A percentile compares a stretch with the other conserved stretches of the same genome.
Evolutionary conservation across 768 basidiomycete species (phyloP).

Genomic region (Naganishia randhawae): DNA sequence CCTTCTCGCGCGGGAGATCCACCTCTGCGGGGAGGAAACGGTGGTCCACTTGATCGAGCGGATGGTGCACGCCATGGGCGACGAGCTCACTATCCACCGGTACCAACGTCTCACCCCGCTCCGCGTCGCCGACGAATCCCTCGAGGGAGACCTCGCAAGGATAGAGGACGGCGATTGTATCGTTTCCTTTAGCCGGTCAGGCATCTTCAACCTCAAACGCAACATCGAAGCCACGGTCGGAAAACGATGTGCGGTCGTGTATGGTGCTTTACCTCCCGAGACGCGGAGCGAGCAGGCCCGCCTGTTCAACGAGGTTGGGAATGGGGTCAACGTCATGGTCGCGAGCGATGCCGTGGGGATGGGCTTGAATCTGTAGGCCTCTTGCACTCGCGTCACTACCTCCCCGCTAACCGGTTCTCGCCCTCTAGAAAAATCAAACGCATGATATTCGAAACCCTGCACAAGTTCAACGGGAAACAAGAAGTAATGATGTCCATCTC

Average conservation of each 20-base stretch:
- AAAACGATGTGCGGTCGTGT: slow-evolving; percentile 82
- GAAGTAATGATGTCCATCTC: slow-evolving; percentile 60
- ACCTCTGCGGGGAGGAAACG: slow-evolving; percentile 92
- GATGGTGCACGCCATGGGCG: slow-evolving; percentile 67
- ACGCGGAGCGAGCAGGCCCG: slow-evolving; percentile 85
- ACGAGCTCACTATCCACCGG: slow-evolving; percentile 71
- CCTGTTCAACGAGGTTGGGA: slow-evolving; percentile 78
- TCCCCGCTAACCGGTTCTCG: neutral
- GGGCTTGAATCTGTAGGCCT: slow-evolving; percentile 83
- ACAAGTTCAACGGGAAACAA: slow-evolving; percentile 63
- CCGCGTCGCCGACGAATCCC: slow-evolving; percentile 61
- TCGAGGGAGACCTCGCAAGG: slow-evolving; percentile 61
- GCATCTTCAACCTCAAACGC: slow-evolving; percentile 74
- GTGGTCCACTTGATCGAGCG: slow-evolving; percentile 73
- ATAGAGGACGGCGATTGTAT: slow-evolving; percentile 82
- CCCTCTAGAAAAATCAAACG: slow-evolving; percentile 77
- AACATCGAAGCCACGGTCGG: slow-evolving; percentile 67
- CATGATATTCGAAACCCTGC: slow-evolving; percentile 68
- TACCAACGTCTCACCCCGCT: slow-evolving; percentile 87
- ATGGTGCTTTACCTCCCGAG: slow-evolving; percentile 88
- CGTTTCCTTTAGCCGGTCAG: slow-evolving; percentile 73
- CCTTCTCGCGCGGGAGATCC: slow-evolving; percentile 70
- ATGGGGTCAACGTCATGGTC: slow-evolving; percentile 82
- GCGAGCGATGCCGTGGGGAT: slow-evolving; percentile 95
- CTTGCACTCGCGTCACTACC: neutral